These are phyloP conservation scores for Dipodascus geniculatus DNA, from an alignment of 805 yeast genomes.

Conservation along the genomic window DNA sequence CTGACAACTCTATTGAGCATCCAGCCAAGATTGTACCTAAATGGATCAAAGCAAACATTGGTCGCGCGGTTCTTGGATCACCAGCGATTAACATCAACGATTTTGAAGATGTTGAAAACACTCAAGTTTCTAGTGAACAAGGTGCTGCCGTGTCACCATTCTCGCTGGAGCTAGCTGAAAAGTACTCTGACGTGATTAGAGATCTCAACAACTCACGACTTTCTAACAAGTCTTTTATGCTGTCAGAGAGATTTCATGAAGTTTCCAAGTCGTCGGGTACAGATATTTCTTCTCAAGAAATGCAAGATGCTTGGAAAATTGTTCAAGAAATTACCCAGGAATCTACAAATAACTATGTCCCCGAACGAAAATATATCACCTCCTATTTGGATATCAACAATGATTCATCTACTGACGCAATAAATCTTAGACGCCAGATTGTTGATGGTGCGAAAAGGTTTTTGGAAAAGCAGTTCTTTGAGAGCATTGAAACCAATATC, in stretches of 20 bases:
- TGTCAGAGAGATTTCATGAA: constrained; percentile 49
- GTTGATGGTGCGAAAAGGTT: constrained; percentile 44
- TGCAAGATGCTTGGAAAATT: constrained; percentile 65
- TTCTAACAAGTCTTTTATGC: constrained; percentile 38
- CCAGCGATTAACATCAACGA: constrained; percentile 22
- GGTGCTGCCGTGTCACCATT: constrained; percentile 2
- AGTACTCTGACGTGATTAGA: constrained; percentile 60
- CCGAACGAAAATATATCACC: constrained; percentile 27
- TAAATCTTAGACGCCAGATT: constrained; percentile 30
- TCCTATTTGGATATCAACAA: constrained; percentile 12
- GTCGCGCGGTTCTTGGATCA: constrained; percentile 27
- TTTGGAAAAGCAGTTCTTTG: constrained; percentile 68
- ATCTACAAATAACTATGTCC: constrained; percentile 6
- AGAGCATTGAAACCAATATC: constrained; percentile 55
- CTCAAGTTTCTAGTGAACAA: constrained; percentile 5
- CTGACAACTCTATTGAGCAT: constrained; percentile 26
- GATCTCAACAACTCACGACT: constrained; percentile 62
- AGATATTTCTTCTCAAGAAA: constrained; percentile 57
- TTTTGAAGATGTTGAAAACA: constrained; percentile 13
- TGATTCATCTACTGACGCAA: constrained; percentile 23
- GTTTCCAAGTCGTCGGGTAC: constrained; percentile 37
- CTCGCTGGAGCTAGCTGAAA: constrained; percentile 23
- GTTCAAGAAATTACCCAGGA: constrained; percentile 35
- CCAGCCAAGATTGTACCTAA: constrained; percentile 6
- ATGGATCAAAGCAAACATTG: constrained; percentile 26